Evolutionary conservation across 768 basidiomycete species (phyloP).

Genomic region (Ramaria rubella): DNA sequence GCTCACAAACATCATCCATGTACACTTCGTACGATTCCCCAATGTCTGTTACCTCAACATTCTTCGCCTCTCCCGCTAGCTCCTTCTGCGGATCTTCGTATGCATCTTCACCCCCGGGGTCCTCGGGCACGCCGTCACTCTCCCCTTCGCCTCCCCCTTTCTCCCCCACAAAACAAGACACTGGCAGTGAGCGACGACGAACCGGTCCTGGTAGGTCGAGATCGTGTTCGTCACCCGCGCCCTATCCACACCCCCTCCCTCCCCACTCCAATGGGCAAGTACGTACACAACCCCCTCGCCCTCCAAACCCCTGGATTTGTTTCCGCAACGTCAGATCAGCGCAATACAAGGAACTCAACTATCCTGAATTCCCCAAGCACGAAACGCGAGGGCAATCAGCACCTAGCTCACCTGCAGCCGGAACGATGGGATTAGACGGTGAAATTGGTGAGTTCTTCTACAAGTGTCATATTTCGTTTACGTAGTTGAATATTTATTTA

Average conservation of each 20-base stretch:
- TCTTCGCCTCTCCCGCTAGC: constrained; percentile 7
- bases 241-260: constrained; percentile 7
- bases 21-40: constrained; percentile 8
- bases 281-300: constrained; percentile 10
- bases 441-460: background rate
- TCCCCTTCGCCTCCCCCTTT: constrained; percentile 7
- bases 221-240: constrained; percentile 6
- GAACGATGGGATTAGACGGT: constrained; percentile 6
- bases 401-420: constrained; percentile 4
- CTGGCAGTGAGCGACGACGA: background rate
- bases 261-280: constrained; percentile 11
- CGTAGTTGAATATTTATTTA: background rate
- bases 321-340: constrained; percentile 10
- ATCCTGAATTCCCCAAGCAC: constrained; percentile 4
- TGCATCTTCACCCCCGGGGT: constrained; percentile 9
- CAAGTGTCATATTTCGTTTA: background rate
- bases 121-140: background rate
- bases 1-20: constrained; percentile 10
- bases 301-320: constrained; percentile 12
- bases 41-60: background rate
- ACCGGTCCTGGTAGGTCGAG: background rate
- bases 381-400: constrained; percentile 3
- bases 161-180: background rate
- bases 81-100: constrained; percentile 8
- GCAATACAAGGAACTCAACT: constrained; percentile 9